phyloP scores from a whole-genome alignment of 176 grass and related monocot species.

The Bolboschoenus planiculmis region DNA sequence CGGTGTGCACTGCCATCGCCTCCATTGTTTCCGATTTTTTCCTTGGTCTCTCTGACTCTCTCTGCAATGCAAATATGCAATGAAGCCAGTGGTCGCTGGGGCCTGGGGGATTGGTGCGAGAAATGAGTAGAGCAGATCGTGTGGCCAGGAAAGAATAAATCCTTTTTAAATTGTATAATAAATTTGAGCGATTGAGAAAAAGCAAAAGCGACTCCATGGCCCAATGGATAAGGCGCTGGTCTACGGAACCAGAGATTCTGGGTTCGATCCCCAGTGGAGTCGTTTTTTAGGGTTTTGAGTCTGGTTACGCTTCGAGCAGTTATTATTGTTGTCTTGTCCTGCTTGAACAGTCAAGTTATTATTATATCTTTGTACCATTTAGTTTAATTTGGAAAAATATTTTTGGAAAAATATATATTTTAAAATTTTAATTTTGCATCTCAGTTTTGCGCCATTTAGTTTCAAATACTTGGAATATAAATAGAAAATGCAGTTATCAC shows the following conservation, averaged over 20 bases:
- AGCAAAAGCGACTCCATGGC: background rate
- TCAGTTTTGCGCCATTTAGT: too few species aligned
- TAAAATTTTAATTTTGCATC: too few species aligned
- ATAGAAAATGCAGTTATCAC: too few species aligned
- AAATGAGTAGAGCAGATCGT: background rate
- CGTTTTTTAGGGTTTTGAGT: too few species aligned
- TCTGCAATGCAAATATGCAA: background rate
- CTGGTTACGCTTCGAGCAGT: too few species aligned
- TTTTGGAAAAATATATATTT: too few species aligned
- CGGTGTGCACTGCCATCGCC: background rate
- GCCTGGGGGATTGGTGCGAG: background rate
- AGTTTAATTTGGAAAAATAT: too few species aligned
- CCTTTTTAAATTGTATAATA: background rate
- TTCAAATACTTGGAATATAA: too few species aligned
- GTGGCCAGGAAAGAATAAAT: background rate
- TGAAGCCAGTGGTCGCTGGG: background rate
- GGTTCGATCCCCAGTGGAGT: conserved; percentile 79
- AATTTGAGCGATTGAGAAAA: too few species aligned
- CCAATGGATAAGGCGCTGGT: conserved; percentile 50
- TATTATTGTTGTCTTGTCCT: too few species aligned
- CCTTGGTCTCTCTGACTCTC: background rate
- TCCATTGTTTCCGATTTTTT: conserved; percentile 4
- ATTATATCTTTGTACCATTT: too few species aligned
- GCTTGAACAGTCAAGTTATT: too few species aligned
- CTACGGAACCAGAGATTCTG: conserved; percentile 49